A percentile compares a stretch with the other conserved stretches of the same genome.
Conservation (phyloP, 2,329 filamentous ascomycete genomes). For the Talaromyces sp. region DNA sequence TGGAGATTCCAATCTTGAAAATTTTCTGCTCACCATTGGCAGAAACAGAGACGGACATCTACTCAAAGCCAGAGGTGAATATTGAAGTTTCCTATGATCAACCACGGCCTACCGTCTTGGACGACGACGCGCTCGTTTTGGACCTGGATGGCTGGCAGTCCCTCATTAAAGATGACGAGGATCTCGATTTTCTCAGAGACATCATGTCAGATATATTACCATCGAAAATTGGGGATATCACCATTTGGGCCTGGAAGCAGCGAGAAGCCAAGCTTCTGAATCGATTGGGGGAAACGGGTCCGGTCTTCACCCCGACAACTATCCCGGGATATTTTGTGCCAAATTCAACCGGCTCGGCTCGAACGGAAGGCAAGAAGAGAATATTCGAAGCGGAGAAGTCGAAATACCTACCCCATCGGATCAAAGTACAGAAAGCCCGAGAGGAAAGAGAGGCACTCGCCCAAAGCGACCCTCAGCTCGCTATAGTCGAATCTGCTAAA, state of each 20-base stretch:
- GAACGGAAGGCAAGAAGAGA: constrained; percentile 91
- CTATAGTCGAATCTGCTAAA: constrained; percentile 67
- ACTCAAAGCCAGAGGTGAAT: constrained; percentile 49
- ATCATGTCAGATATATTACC: constrained; percentile 47
- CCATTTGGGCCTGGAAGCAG: constrained; percentile 67
- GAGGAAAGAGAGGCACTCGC: constrained; percentile 80
- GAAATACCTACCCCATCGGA: constrained; percentile 94
- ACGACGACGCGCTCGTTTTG: constrained; percentile 60
- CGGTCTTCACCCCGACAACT: constrained; percentile 50
- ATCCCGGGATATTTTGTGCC: constrained; percentile 75
- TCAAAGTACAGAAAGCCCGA: constrained; percentile 87
- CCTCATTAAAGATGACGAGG: constrained; percentile 65
- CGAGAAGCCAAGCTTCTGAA: constrained; percentile 69
- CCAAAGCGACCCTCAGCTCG: constrained; percentile 59
- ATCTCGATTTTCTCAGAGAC: constrained; percentile 55
- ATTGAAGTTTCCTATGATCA: constrained; percentile 59
- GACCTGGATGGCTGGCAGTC: constrained; percentile 70
- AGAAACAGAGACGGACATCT: constrained; percentile 4
- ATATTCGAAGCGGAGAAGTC: constrained; percentile 97
- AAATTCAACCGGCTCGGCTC: constrained; percentile 77
- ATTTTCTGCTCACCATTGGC: not conserved
- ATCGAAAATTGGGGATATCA: constrained; percentile 54
- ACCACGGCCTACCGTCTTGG: constrained; percentile 62
- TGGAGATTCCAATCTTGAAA: not conserved
- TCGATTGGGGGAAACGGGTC: constrained; percentile 53